These are phyloP conservation scores for Astrocystis sublimbata DNA, from an alignment of 495 filamentous ascomycete species.

Conservation along the genomic window DNA sequence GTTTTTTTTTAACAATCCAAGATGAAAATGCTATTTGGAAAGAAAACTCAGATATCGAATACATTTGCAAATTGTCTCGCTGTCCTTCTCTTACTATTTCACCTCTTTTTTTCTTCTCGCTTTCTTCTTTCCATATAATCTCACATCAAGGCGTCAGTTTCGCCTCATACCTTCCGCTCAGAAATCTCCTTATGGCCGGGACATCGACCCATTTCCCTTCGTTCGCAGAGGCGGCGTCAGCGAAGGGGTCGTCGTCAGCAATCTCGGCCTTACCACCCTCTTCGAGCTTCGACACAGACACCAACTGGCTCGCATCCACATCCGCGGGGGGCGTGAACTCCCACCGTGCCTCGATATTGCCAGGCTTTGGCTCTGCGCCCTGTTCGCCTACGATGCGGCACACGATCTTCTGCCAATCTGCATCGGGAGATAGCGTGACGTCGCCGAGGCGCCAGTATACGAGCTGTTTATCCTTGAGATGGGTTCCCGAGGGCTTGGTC, in stretches of 20 bases:
- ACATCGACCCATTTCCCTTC: constrained; percentile 71
- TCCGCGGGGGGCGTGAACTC: constrained; percentile 56
- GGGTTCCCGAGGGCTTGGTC: constrained; percentile 73
- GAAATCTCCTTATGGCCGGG: constrained; percentile 67
- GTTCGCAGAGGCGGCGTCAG: constrained; percentile 43
- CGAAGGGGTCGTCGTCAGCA: constrained; percentile 40
- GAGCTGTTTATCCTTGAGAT: constrained; percentile 82
- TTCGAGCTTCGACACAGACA: constrained; percentile 59
- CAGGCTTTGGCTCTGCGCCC: constrained; percentile 73
- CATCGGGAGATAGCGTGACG: constrained; percentile 59
- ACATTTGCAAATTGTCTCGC: constrained; percentile 10
- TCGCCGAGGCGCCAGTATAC: constrained; percentile 91
- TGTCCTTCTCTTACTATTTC: too few species aligned
- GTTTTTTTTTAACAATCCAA: constrained; percentile 1
- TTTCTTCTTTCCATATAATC: background rate
- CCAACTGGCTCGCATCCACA: constrained; percentile 53
- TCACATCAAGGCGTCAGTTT: constrained; percentile 3
- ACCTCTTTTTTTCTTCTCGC: background rate
- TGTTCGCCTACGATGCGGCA: constrained; percentile 72
- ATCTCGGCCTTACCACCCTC: constrained; percentile 41
- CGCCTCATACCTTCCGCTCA: constrained; percentile 76
- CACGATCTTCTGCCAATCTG: constrained; percentile 65
- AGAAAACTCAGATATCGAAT: constrained; percentile 7
- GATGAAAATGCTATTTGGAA: background rate
- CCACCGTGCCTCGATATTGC: constrained; percentile 79